Evolutionary conservation across 2,329 filamentous ascomycete species (phyloP), one percentile per base, ranked within the genome.

Genomic region (Venturia effusa): DNA sequence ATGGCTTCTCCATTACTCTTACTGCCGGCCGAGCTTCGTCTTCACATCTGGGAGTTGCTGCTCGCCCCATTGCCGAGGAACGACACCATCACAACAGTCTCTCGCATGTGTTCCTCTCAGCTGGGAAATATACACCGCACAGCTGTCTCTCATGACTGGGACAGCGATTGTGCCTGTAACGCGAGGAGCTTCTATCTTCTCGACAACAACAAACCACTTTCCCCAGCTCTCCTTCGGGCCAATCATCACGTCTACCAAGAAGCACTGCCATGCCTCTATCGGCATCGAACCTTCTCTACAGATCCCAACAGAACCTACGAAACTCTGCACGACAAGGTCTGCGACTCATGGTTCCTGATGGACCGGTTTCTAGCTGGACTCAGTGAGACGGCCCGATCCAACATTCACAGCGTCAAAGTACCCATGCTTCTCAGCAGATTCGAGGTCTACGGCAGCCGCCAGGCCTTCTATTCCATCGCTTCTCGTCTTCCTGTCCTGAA

Each of bases 291-390:
- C 27, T 64, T 64, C 55, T 32, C 43, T 15, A 41, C 39, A 39
- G 57, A 61, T 32, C 54, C 62, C 13, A 60, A 64, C 17, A 55
- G 62, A 15, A 60, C 54, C 24, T 64, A 41, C 17, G 32, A 39
- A 24, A 60, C 30, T 8, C n/a, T 64, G 39, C 51, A 57, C 8
- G 57, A 61, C 41, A 39, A 45, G 27, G 40, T 40, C 17, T 32
- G 54, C 62, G 62, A 64, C 19, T 39, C 62, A 19, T 64, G 62
- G 62, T 64, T 64, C 57, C 22, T 64, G 54, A n/a, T 64, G 22
- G 62, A 64, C 41, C 34, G 40, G 10, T 64, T 64, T 24, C 32
- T 64, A 7, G 39, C 24, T 34, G 32, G 13, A 40, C 54, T 64
- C 27, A 32, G 30, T 8, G 51, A 60, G 2, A 27, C 3, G 10